Percentiles rank a stretch among this genome's conserved stretches.
These are phyloP conservation scores for Lagenidium sp. DNA, from an alignment of 352 stramenopile genomes.

Conservation along the genomic window DNA sequence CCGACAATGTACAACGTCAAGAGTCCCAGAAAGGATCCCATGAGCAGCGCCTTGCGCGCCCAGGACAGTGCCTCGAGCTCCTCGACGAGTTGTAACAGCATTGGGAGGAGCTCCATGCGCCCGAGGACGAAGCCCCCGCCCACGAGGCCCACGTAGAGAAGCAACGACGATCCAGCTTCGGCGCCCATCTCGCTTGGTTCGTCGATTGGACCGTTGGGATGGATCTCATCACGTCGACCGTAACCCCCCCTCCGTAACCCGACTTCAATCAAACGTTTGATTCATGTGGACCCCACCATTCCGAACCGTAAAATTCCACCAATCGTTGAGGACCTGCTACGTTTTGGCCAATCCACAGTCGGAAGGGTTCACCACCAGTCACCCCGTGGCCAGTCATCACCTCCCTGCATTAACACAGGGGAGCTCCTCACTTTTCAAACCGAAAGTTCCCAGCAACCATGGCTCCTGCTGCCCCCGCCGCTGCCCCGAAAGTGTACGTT, in stretches of 20 bases:
- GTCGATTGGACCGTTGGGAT: not conserved
- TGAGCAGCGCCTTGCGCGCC: slow-evolving; percentile 49
- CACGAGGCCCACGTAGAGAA: slow-evolving; percentile 54
- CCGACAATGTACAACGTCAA: slow-evolving; percentile 52
- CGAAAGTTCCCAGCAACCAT: slow-evolving; percentile 74
- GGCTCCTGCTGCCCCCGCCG: slow-evolving; percentile 49
- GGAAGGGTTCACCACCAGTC: slow-evolving; percentile 5
- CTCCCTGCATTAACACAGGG: not conserved
- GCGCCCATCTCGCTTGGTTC: slow-evolving; percentile 18
- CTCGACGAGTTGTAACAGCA: slow-evolving; percentile 28
- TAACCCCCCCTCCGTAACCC: too few species aligned
- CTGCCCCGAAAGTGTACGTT: slow-evolving; percentile 79
- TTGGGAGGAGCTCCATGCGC: slow-evolving; percentile 36
- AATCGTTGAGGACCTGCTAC: too few species aligned
- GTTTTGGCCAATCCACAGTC: slow-evolving; percentile 8
- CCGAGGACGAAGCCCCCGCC: slow-evolving; percentile 57
- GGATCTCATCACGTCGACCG: too few species aligned
- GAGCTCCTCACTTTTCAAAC: slow-evolving; percentile 76
- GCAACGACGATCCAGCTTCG: slow-evolving; percentile 37
- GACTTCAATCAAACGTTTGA: slow-evolving; percentile 7
- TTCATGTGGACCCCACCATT: slow-evolving; percentile 9
- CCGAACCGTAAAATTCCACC: slow-evolving; percentile 3
- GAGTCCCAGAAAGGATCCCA: slow-evolving; percentile 25
- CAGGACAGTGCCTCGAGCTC: slow-evolving; percentile 33
- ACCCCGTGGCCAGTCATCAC: not conserved